Base-by-base conservation (phyloP, 2,329 filamentous ascomycete species). In the Colletotrichum truncatum region DNA sequence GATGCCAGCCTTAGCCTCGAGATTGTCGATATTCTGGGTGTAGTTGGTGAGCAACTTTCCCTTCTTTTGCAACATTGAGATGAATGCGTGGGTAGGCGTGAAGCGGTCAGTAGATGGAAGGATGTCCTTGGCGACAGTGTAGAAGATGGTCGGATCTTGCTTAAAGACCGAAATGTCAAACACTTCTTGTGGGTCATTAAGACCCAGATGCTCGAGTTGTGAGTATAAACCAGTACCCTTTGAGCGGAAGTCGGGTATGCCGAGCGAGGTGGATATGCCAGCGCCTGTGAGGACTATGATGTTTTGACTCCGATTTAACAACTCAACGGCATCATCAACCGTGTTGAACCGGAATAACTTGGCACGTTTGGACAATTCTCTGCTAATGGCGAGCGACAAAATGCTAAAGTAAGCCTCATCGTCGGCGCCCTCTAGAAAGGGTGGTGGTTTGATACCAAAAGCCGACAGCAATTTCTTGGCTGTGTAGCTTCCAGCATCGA, bases 21-120 rank as follows among this genome's bases (percentile, higher is more conserved):
- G 89, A 72, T 98, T 98, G 82, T 99, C 96, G 73, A 99, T 98
- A 77, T 99, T 99, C 76, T 99, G 96, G 0, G 96, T 97, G 81
- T 98, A 99, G 80, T 98, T 98, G 41, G 94, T 98, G 65, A 98
- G 87, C 6, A 99, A 87, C 77, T 97, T 97, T 69, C 88, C 89
- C 77, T 94, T 92, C 70, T 95, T 87, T 77, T 99, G 93, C 34
- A 99, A 86, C 71, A 98, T 85, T 32, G 90, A 89, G 73, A 99
- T 97, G 81, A 99, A 99, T 56, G 91, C 90, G 82, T 99, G 96
- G 0, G 96, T 98, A 0, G 95, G 94, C 1, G 95, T 94, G 82
- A 89, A 97, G 72, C 89, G 89, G 70, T 93, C 89, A 12, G 91
- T 89, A 21, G 89, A 87, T 10, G 95, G 94, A 28, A 98, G 82